phyloP scores from a whole-genome alignment of 116 monocot genomes.

The Posidonia oceanica region DNA sequence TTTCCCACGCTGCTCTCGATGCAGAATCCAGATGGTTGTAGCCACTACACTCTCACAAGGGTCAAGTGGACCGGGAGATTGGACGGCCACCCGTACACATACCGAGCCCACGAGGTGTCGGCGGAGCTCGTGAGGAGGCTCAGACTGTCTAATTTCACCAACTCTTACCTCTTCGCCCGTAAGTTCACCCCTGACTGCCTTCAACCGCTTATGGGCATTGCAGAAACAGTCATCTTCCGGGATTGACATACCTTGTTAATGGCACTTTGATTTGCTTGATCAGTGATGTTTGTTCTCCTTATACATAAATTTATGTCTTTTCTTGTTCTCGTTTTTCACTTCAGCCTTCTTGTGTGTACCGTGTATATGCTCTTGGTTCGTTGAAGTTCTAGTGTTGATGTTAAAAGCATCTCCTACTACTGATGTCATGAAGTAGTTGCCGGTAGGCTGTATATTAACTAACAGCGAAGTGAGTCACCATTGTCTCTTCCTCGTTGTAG shows the following conservation, averaged over 20 bases:
- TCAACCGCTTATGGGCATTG: slow-evolving; percentile 47
- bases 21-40: slow-evolving; percentile 42
- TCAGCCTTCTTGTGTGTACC: too few relatives aligned
- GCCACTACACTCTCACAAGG: slow-evolving; percentile 58
- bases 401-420: too few relatives aligned
- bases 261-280: too few relatives aligned
- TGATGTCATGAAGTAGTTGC: too few relatives aligned
- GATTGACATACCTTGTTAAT: slow-evolving; percentile 17
- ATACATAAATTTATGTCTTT: too few relatives aligned
- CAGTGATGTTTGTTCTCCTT: too few relatives aligned
- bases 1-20: slow-evolving; percentile 85
- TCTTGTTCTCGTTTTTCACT: too few relatives aligned
- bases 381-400: too few relatives aligned
- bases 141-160: slow-evolving; percentile 39
- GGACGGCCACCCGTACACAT: slow-evolving; percentile 68
- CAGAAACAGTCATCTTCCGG: slow-evolving; percentile 47
- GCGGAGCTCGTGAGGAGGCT: slow-evolving; percentile 35
- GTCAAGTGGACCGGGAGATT: slow-evolving; percentile 88
- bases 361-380: too few relatives aligned
- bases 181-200: slow-evolving; percentile 79
- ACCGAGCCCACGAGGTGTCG: slow-evolving; percentile 42
- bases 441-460: too few relatives aligned
- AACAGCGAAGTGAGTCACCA: too few relatives aligned
- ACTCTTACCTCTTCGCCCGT: slow-evolving; percentile 69
- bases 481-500: too few relatives aligned